Base-by-base conservation (phyloP, 1,284 basidiomycete species). In the Stygiomarasmius scandens region DNA sequence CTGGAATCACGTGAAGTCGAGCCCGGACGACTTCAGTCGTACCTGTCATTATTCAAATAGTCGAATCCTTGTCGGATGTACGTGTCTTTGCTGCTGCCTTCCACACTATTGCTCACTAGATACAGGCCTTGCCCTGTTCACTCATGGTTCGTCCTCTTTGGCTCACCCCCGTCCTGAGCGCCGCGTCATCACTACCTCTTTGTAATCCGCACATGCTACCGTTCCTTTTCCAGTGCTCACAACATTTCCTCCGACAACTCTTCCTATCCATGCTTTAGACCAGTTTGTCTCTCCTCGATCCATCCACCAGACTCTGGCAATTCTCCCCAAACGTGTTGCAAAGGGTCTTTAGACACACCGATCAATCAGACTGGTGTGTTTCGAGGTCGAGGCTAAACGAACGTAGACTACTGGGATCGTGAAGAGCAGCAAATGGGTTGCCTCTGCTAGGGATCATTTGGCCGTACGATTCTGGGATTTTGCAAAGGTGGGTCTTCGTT, bases 401-500 rank as follows among this genome's bases (percentile, higher is more conserved):
- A 71, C 73, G 11, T 79, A 85, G 69, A 71, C 78, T 23, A 79
- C 87, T 41, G 80, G 79, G 11, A 84, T 88, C 49, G 84, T 91
- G 82, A 83, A 84, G 70, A 89, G 86, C 60, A 84, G 87, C 46
- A 89, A 85, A 61, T 96, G 94, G 94, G 81, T 96, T 43, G 87
- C 90, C 0, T 95, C 95, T 3, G 81, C 83, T 12, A 80, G 89
- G n/a, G 87, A n/a, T n/a, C n/a, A 91, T 0, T 79, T 95, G 45
- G 83, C 93, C 52, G 68, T 90, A 55, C 85, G 95, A 16, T 96
- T 96, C 79, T 95, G 89, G 83, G 86, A 90, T 53, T 81, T 97
- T 29, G 86, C 92, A 52, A 92, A 89, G 85, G 90, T 90, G 52
- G 61, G 80, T 74, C 19, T 34, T 48, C 19, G 22, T 41, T 43